Conservation (phyloP, 495 filamentous ascomycete genomes). For the Clavariopsis aquatica region DNA sequence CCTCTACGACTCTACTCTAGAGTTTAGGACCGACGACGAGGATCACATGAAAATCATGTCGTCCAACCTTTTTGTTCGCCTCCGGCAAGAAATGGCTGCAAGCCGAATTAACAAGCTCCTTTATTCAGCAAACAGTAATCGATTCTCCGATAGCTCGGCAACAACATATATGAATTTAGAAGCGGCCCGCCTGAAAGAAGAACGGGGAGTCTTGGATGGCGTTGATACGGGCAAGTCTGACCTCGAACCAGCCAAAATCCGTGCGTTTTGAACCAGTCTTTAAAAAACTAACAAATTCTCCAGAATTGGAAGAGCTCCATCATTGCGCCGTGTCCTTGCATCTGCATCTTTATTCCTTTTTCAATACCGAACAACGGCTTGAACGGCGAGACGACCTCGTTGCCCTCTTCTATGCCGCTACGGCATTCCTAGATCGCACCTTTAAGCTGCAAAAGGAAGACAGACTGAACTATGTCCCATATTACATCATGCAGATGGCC, state of each 20-base stretch:
- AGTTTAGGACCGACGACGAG: conserved; percentile 40
- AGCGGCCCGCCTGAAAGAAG: conserved; percentile 31
- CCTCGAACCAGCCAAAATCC: neutral
- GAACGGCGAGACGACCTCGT: conserved; percentile 73
- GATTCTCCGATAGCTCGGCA: conserved; percentile 8
- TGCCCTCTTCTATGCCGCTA: conserved; percentile 73
- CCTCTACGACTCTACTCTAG: conserved; percentile 82
- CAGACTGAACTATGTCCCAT: conserved; percentile 68
- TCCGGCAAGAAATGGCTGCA: conserved; percentile 38
- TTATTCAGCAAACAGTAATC: conserved; percentile 24
- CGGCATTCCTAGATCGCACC: conserved; percentile 70
- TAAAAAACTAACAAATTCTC: conserved; percentile 23
- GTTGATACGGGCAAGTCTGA: conserved; percentile 24
- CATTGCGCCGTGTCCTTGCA: conserved; percentile 79
- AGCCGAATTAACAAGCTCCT: conserved; percentile 37
- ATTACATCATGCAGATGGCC: conserved; percentile 91
- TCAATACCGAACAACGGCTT: conserved; percentile 73
- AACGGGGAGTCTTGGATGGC: conserved; percentile 28
- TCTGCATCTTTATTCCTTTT: conserved; percentile 83
- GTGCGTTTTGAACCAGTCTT: too few relatives aligned
- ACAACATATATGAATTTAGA: conserved; percentile 32
- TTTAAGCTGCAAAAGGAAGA: conserved; percentile 59
- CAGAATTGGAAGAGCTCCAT: conserved; percentile 55
- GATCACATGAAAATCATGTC: conserved; percentile 32
- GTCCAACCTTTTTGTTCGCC: conserved; percentile 30